These are phyloP conservation scores for Euphorbia schlechtendalii DNA, from an alignment of 441 rosid species.

Conservation along the genomic window DNA sequence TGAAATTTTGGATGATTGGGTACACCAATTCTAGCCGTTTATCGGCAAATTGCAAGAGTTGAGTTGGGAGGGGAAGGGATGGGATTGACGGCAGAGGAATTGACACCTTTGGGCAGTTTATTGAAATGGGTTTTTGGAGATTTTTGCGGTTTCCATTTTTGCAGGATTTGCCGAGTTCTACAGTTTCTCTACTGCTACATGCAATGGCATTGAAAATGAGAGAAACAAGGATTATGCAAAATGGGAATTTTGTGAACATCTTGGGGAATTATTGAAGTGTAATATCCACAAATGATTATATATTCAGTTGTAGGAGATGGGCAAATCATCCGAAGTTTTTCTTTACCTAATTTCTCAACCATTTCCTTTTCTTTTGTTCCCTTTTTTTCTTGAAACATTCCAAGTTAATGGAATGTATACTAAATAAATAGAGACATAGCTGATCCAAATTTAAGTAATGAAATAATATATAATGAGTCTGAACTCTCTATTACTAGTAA, in stretches of 20 bases:
- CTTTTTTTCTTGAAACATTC: background rate
- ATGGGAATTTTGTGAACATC: slow-evolving; percentile 13
- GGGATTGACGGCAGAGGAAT: slow-evolving; percentile 16
- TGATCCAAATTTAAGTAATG: no score
- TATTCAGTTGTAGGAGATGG: background rate
- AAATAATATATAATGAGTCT: no score
- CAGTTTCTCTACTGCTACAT: slow-evolving; percentile 15
- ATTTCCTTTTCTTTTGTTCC: background rate
- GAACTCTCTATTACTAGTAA: no score
- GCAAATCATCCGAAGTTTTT: slow-evolving; percentile 1
- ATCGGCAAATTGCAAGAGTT: slow-evolving; percentile 44
- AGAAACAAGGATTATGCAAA: slow-evolving; percentile 22
- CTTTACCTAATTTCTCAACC: slow-evolving; percentile 1
- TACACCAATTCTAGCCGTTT: slow-evolving; percentile 58
- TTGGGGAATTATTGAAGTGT: slow-evolving; percentile 3
- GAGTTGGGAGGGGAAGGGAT: slow-evolving; percentile 19
- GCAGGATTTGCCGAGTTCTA: slow-evolving; percentile 23
- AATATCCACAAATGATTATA: background rate
- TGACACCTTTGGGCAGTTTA: slow-evolving; percentile 20
- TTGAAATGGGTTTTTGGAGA: slow-evolving; percentile 4
- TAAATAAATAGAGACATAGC: no score
- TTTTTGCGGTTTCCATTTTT: slow-evolving; percentile 14
- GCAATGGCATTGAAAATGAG: slow-evolving; percentile 19
- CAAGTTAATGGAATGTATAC: background rate
- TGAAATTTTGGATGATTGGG: slow-evolving; percentile 72